Evolutionary conservation across 805 yeast genomes (phyloP), one percentile per base, ranked within the genome.

Genomic region (Zygosaccharomyces bisporus): DNA sequence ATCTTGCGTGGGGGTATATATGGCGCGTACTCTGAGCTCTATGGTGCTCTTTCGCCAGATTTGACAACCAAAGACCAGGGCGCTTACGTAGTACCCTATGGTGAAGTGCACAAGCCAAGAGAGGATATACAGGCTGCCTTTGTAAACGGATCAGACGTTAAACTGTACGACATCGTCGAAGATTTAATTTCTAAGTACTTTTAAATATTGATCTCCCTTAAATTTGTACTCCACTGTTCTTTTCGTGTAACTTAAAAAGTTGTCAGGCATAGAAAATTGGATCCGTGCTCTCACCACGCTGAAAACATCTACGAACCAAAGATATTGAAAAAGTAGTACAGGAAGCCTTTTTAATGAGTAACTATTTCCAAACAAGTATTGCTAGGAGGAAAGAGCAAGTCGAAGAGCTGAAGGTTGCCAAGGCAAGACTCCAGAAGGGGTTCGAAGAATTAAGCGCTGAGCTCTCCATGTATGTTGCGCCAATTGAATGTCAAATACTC

Each of bases 21-120:
- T 16, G 74, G 74, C 32, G 72, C 73, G 4, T 66, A 66, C 48
- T 54, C 70, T 2, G 72, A 66, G 48, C 50, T 68, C 21, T 70
- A 51, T 50, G 71, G 64, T 12, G 71, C 70, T 3, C 59, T 70
- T 18, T 54, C 58, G 17, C 70, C 72, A 16, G 56, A 53, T 2
- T 45, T 70, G 16, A 54, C 63, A 4, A 53, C 58, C 7, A 49
- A 47, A 24, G 53, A 56, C 32, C 56, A 53, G 35, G 72, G 72
- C 13, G 57, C 56, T 3, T 58, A 71, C 53, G 46, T 72, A 44
- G 51, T 66, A 44, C 61, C 73, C 10, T 69, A 64, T 52, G 74
- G 65, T 16, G 58, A 46, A 41, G 41, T 50, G 34, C 64, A 58
- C 49, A 59, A 53, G 12, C 61, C 64, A 18, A 54, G 66, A 47